A percentile compares a stretch with the other conserved stretches of the same genome.
Evolutionary conservation across 352 stramenopile species (phyloP).

Genomic region (Pythium scleroteichum): DNA sequence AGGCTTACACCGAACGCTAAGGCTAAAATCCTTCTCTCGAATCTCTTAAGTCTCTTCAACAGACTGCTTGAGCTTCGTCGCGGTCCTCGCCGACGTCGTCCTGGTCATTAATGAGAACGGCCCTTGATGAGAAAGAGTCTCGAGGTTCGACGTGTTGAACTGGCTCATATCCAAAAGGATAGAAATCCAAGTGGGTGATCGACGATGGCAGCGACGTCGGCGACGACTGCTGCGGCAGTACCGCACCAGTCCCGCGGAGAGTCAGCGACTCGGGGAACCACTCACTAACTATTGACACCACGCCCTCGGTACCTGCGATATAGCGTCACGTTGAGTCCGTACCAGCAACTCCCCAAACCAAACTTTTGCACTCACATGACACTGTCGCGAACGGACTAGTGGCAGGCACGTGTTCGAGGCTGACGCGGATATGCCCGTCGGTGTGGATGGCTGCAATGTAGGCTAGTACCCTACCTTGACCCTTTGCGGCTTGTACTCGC

Average conservation of each 20-base stretch:
- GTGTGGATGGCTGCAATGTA: constrained; percentile 58
- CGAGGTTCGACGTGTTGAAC: too few species aligned
- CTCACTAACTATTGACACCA: constrained; percentile 54
- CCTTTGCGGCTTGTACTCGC: constrained; percentile 29
- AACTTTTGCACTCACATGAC: constrained; percentile 18
- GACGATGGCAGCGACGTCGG: constrained; percentile 40
- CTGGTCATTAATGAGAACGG: too few species aligned
- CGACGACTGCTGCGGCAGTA: constrained; percentile 55
- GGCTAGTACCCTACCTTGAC: constrained; percentile 35
- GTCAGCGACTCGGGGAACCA: constrained; percentile 63
- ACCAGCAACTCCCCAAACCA: neutral
- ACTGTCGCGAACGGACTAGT: constrained; percentile 41
- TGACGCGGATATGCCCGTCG: constrained; percentile 42
- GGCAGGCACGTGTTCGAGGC: constrained; percentile 29
- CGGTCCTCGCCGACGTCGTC: too few species aligned
- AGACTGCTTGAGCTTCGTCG: too few species aligned
- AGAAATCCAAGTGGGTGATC: too few species aligned
- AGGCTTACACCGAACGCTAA: too few species aligned
- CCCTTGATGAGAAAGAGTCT: too few species aligned
- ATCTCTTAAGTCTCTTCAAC: too few species aligned
- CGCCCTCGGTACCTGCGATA: constrained; percentile 51
- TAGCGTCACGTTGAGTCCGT: neutral
- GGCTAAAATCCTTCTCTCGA: too few species aligned
- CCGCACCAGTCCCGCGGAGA: constrained; percentile 62
- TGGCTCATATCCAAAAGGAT: too few species aligned